Conservation (phyloP, 805 yeast species). For the Metschnikowia orientalis region DNA sequence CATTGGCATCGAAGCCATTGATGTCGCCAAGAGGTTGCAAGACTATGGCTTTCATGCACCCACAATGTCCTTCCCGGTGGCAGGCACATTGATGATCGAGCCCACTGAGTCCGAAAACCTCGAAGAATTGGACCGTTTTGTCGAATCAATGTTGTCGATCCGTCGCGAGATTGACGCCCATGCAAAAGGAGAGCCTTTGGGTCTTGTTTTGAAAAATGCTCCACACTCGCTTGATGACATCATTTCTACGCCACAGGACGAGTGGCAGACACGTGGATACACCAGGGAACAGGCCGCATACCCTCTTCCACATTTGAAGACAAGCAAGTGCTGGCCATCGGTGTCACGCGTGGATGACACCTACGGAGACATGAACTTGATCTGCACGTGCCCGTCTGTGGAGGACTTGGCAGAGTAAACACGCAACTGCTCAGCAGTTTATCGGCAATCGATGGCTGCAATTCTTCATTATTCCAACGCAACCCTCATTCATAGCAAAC, state of each 20-base stretch:
- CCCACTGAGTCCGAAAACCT: constrained; percentile 94
- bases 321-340: constrained; percentile 90
- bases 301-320: constrained; percentile 72
- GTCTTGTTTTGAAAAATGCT: constrained; percentile 75
- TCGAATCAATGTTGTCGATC: constrained; percentile 80
- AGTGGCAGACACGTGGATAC: constrained; percentile 85
- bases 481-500: too few relatives aligned
- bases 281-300: constrained; percentile 91
- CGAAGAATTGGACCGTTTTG: constrained; percentile 85
- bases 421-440: too few relatives aligned
- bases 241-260: constrained; percentile 50
- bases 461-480: too few relatives aligned
- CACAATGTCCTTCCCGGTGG: constrained; percentile 97
- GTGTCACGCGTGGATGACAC: constrained; percentile 92
- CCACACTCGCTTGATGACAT: constrained; percentile 89
- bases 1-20: constrained; percentile 87
- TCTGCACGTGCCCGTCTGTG: constrained; percentile 90
- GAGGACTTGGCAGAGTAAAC: constrained; percentile 65
- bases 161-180: constrained; percentile 75
- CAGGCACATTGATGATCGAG: constrained; percentile 96
- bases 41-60: constrained; percentile 99
- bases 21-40: constrained; percentile 93
- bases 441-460: too few relatives aligned
- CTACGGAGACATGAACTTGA: constrained; percentile 85
- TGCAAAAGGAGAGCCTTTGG: constrained; percentile 61